Base-by-base conservation (phyloP, 75 land plant species). In the Pinus taeda region DNA sequence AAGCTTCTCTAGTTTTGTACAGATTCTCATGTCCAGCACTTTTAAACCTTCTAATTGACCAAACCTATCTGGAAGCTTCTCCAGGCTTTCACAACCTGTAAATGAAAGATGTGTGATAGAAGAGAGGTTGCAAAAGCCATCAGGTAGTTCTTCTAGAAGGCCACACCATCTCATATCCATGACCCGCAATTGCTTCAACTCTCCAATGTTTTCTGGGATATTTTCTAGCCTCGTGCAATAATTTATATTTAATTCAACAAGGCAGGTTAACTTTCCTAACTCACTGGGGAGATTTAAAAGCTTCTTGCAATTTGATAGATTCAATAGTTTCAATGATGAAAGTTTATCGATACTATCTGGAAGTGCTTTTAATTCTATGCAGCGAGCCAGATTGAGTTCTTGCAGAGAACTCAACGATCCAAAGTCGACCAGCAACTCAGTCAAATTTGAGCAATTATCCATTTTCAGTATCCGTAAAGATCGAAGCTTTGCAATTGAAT, bases 1-100 rank as follows among this genome's bases (percentile, higher is more conserved):
- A 29, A 64, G 66, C 37, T 17, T 64, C 66, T 29, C 37, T 33
- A 63, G 30, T 3, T 4, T 29, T 8, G 3, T 2, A 12, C 37
- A 63, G 2, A 0, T 0, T 2, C 12, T 26, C 14, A 63, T 29
- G 0, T 63, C 66, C 66, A 63, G 30, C 8, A 14, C 30, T 29
- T 14, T 64, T 64, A 64, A 64, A 64, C 37, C 30, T 29, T 33
- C 1, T 14, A 29, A 64, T 29, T 64, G 17, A 4, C 29, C 15
- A 6, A 64, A 36, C 29, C 18, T 0, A 30, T 30, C 33, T 64
- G 66, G 66, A 24, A 64, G 36, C 13, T 30, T 64, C 29, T 1
- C 15, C 17, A 64, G 14, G 0, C 15, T 12, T 0, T 0, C 0
- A 30, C 66, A 21, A 0, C 1, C 4, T 7, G 3, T 1, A 0